Conservation (phyloP, 441 rosid species). For the Capsella rubella region DNA sequence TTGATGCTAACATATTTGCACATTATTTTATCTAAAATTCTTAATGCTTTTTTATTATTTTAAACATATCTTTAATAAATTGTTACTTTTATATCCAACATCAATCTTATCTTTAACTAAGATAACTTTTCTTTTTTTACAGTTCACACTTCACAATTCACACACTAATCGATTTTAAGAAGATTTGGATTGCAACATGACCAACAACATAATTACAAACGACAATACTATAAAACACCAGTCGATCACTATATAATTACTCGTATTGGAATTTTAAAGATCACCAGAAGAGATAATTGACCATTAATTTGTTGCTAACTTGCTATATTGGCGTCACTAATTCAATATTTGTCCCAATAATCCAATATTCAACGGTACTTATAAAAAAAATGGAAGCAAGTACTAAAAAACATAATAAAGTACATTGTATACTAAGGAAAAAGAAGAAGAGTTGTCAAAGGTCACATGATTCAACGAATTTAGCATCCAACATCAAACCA, state of each 20-base stretch:
- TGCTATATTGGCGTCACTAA: constrained; percentile 4
- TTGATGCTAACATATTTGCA: constrained; percentile 33
- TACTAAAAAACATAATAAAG: constrained; percentile 2
- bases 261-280: too few relatives aligned
- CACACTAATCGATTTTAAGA: background rate
- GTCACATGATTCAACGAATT: constrained; percentile 38
- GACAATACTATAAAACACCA: background rate
- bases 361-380: background rate
- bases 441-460: constrained; percentile 20
- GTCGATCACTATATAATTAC: background rate
- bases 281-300: too few relatives aligned
- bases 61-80: background rate
- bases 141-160: background rate
- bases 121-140: too few relatives aligned
- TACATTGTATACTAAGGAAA: background rate
- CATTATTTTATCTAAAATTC: constrained; percentile 19
- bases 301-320: background rate
- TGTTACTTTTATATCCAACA: background rate
- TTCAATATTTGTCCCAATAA: background rate
- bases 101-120: constrained; percentile 1
- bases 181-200: background rate
- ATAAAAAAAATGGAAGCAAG: background rate
- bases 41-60: constrained; percentile 11
- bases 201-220: background rate
- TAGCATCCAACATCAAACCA: constrained; percentile 32